Evolutionary conservation across 352 stramenopile species (phyloP), one percentile per base, ranked within the genome.

Genomic region (Sclerospora graminicola): DNA sequence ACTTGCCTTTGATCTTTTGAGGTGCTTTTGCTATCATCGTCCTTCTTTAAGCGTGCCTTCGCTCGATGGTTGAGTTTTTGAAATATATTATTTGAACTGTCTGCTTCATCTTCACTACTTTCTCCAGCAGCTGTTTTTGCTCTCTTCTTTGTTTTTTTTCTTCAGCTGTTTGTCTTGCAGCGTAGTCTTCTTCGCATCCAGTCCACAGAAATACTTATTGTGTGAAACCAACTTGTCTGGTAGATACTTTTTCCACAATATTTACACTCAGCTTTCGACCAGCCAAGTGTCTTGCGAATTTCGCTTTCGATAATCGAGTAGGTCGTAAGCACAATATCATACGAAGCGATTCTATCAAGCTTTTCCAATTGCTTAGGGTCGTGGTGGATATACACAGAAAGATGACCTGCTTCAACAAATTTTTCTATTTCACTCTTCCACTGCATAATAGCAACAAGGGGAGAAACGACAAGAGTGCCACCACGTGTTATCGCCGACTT

Each of bases 191-290:
- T 94, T 83, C 1, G 95, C 95, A 45, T 88, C 74, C 41, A 96
- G 95, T 4, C 96, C 96, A 60, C 96, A 99, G 64, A 99, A 99
- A 49, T 99, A 99, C 56, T 98, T 98, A 59, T 94, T 86, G 60
- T 94, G 84, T 7, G 88, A 46, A 9, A 91, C 53, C 19, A 99
- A 63, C 53, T 99, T 99, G 46, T 98, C 89, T 0, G 89, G 87
- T 2, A 94, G 33, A 43, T 85, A 97, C 19, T 81, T 76, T 86
- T 87, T 24, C 90, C 91, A 65, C 95, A 99, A 57, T 98, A 98
- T 26, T 90, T 87, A 63, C 96, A 99, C 40, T 73, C 63, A 1
- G 89, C 69, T 43, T 92, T 92, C 7, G 71, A 63, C 51, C 68
- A 74, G 1, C 67, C 72, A 1, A 88, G 63, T 11, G 67, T 84